A percentile compares a stretch with the other conserved stretches of the same genome.
phyloP scores from a whole-genome alignment of 306 rosid genomes.

The Corylus avellana region DNA sequence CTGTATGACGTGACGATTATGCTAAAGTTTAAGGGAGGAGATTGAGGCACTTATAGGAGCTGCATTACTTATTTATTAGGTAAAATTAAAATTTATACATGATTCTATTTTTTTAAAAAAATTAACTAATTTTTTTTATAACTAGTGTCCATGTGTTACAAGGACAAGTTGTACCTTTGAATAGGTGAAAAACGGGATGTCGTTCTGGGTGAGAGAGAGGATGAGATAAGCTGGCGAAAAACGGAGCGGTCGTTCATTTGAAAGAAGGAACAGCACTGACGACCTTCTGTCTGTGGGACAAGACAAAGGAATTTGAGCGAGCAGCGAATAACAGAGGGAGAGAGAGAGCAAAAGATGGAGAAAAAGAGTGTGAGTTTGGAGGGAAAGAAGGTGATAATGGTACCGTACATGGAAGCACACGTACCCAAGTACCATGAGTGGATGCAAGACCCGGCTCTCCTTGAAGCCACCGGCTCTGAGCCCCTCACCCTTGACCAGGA shows the following conservation, averaged over 20 bases:
- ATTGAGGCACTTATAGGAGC: no score
- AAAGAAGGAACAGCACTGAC: not conserved
- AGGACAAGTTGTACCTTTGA: not conserved
- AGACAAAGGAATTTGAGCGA: not conserved
- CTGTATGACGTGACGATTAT: no score
- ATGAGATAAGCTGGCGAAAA: no score
- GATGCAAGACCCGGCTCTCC: constrained; percentile 86
- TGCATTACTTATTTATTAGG: no score
- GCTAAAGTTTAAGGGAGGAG: no score
- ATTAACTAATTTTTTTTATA: no score
- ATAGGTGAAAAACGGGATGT: constrained; percentile 2
- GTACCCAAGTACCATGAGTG: constrained; percentile 80
- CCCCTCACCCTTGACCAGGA: constrained; percentile 83
- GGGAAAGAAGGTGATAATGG: constrained; percentile 67
- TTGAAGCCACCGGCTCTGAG: constrained; percentile 84
- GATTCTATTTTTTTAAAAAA: no score
- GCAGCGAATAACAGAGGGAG: not conserved
- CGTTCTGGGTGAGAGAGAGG: not conserved
- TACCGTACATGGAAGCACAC: constrained; percentile 81
- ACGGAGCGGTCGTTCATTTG: not conserved
- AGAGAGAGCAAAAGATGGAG: constrained; percentile 24
- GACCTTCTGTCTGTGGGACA: no score
- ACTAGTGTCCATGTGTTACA: no score
- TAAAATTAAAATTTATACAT: no score
- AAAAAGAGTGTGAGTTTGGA: constrained; percentile 60